Evolutionary conservation across 495 filamentous ascomycete genomes (phyloP).

Genomic region (Lichenothelia convexa): DNA sequence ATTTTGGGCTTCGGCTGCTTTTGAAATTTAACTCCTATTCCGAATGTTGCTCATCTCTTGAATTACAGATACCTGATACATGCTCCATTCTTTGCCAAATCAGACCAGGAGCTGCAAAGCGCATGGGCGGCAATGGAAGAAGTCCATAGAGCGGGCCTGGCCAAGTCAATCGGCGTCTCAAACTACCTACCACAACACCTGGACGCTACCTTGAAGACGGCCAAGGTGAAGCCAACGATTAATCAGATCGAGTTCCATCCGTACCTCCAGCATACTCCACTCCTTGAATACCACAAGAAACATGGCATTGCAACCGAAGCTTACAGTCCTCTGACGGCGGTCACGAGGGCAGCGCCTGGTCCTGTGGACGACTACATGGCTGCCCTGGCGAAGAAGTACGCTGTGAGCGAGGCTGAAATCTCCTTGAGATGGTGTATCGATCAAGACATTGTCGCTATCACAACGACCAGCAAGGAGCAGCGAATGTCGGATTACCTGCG

Average conservation of each 20-base stretch:
- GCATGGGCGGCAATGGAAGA: slow-evolving; percentile 66
- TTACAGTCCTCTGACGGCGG: slow-evolving; percentile 49
- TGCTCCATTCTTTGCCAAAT: slow-evolving; percentile 47
- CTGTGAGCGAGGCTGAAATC: slow-evolving; percentile 50
- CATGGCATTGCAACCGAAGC: slow-evolving; percentile 51
- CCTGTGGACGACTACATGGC: slow-evolving; percentile 46
- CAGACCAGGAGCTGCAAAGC: slow-evolving; percentile 41
- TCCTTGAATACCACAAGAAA: slow-evolving; percentile 45
- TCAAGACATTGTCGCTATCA: slow-evolving; percentile 57
- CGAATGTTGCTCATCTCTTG: not conserved
- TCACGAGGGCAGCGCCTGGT: slow-evolving; percentile 45
- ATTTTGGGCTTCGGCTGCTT: no score
- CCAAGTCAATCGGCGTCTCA: slow-evolving; percentile 66
- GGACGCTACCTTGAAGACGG: slow-evolving; percentile 45
- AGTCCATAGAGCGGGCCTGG: slow-evolving; percentile 49
- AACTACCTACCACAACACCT: slow-evolving; percentile 58
- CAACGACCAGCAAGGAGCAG: slow-evolving; percentile 55
- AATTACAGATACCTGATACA: slow-evolving; percentile 54
- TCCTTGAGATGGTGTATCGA: slow-evolving; percentile 63
- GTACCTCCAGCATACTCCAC: slow-evolving; percentile 59
- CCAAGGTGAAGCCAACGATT: slow-evolving; percentile 43
- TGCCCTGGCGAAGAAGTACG: slow-evolving; percentile 55
- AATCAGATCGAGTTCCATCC: slow-evolving; percentile 88
- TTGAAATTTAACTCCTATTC: not conserved
- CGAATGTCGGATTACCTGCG: slow-evolving; percentile 47